Evolutionary conservation across 192 early-diverging fungal species (phyloP), one percentile per base, ranked within the genome.

Genomic region (Umbelopsis vinacea): DNA sequence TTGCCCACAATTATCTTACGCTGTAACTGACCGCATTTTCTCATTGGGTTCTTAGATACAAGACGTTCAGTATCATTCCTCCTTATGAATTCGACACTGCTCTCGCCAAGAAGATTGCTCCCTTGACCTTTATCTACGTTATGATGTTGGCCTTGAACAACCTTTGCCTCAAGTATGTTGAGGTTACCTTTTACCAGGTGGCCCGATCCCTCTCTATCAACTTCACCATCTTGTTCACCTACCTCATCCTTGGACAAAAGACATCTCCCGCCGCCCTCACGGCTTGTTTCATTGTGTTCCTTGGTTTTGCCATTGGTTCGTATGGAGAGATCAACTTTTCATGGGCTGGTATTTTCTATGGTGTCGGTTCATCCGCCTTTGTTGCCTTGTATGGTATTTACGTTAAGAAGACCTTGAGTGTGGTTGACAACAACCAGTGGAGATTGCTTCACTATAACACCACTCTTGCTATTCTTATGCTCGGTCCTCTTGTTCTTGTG

Each of bases 171-270:
- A 77, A 85, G 66, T 85, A 84, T 66, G 89, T 90, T 23, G 88
- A 90, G 71, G 88, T 90, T 19, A 89, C 89, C 17, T 90, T 89
- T 74, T 90, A 90, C 71, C 89, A 90, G 79, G 85, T 89, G 37
- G 89, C 89, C 12, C 79, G 89, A 24, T 90, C 89, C 19, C 76
- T 90, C 43, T 88, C 89, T 35, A 90, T 90, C 75, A 79, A 87
- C 66, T 90, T 90, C 77, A 90, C 89, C 68, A 90, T 90, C 54
- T 23, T 89, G 19, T 82, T 90, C 57, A 90, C 89, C 11, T 90
- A 82, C 40, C 69, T 79, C 26, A 84, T 90, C 63, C 81, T 90
- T 21, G 79, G 83, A 21, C 84, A 83, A 54, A 79, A 69, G 40
- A 90, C 89, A n/a, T 88, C 87, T n/a, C 17, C 63, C 6, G 46